Percentiles rank a stretch among this genome's conserved stretches.
phyloP scores from a whole-genome alignment of 768 basidiomycete species.

The Paxillus involutus region DNA sequence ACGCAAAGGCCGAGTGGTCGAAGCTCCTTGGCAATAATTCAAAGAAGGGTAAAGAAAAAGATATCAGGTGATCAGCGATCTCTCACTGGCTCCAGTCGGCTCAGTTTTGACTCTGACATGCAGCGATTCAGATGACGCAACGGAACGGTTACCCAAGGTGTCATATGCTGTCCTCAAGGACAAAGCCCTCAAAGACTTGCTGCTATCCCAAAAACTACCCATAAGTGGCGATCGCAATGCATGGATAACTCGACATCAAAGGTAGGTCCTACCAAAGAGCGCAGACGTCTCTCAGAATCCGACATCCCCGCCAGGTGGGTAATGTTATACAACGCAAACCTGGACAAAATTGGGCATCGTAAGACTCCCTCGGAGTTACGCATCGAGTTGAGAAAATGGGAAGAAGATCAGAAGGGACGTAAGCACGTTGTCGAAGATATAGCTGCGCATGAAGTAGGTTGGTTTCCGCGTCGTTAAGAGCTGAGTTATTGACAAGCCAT shows the following conservation, averaged over 20 bases:
- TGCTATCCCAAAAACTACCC: constrained; percentile 50
- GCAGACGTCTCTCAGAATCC: background rate
- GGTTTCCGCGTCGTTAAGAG: background rate
- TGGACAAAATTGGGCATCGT: constrained; percentile 54
- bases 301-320: constrained; percentile 51
- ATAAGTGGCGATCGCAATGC: constrained; percentile 49
- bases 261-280: constrained; percentile 34
- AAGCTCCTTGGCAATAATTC: constrained; percentile 34
- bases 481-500: background rate
- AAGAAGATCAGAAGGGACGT: constrained; percentile 44
- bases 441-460: constrained; percentile 39
- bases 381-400: constrained; percentile 57
- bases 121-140: constrained; percentile 32
- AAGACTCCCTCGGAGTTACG: constrained; percentile 48
- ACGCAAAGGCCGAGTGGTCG: constrained; percentile 40
- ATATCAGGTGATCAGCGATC: constrained; percentile 19
- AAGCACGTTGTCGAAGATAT: constrained; percentile 37
- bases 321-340: constrained; percentile 67
- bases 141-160: constrained; percentile 56
- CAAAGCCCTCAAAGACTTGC: constrained; percentile 54
- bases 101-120: constrained; percentile 19
- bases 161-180: constrained; percentile 67
- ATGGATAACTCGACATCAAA: constrained; percentile 58
- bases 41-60: constrained; percentile 45
- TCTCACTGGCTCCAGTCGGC: background rate